phyloP scores from a whole-genome alignment of 768 basidiomycete species.

The Tulasnella sp. region DNA sequence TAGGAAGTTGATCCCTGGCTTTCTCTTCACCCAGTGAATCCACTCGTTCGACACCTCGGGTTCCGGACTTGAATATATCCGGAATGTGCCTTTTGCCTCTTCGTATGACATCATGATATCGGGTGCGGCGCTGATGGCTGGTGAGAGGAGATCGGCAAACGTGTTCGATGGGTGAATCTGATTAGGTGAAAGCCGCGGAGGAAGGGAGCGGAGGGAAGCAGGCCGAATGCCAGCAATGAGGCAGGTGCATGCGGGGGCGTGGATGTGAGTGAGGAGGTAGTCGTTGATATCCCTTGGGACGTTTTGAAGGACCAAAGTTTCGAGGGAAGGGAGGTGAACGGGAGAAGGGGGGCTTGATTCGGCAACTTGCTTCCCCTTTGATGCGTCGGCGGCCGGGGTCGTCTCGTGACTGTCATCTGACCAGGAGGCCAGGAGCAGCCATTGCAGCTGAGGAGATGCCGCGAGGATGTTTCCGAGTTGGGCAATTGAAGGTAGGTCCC shows the following conservation, averaged over 20 bases:
- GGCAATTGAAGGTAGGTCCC: background rate
- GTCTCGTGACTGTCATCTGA: background rate
- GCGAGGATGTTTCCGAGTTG: background rate
- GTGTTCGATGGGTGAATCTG: background rate
- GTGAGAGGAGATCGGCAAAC: background rate
- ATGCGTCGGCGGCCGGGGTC: background rate
- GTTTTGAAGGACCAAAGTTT: constrained; percentile 10
- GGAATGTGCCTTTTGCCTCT: background rate
- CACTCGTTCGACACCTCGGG: constrained; percentile 1
- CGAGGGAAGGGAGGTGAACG: background rate
- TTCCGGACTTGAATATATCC: background rate
- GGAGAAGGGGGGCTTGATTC: background rate
- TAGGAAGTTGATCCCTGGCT: constrained; percentile 1
- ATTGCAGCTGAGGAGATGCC: background rate
- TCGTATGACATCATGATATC: background rate
- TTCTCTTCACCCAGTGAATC: constrained; percentile 7
- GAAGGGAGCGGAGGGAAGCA: background rate
- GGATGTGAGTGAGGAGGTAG: background rate
- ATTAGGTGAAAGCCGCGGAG: background rate
- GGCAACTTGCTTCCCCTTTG: background rate
- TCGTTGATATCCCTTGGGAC: background rate
- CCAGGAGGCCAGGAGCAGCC: background rate
- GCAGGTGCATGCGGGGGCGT: constrained; percentile 6
- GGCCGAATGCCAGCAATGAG: background rate
- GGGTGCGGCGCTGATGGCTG: background rate